phyloP scores from a whole-genome alignment of 1,139 yeast genomes.

The Zhuliangozyma blackwelliae region DNA sequence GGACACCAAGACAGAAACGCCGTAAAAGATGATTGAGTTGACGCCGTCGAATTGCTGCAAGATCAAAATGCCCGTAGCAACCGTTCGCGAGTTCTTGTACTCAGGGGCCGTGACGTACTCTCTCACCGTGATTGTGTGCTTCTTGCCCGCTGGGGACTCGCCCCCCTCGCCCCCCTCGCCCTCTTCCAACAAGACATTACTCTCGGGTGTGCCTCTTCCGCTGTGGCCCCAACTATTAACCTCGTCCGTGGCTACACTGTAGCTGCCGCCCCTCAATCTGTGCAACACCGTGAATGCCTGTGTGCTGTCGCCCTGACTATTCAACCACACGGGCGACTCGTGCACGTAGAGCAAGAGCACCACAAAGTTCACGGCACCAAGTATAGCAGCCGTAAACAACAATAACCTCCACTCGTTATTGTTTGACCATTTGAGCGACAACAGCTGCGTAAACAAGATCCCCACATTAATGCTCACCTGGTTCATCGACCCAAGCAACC shows the following conservation, averaged over 20 bases:
- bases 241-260: conserved; percentile 31
- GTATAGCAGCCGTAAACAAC: conserved; percentile 51
- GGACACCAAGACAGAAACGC: conserved; percentile 72
- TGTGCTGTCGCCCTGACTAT: conserved; percentile 27
- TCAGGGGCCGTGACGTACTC: conserved; percentile 48
- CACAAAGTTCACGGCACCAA: conserved; percentile 49
- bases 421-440: conserved; percentile 68
- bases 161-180: conserved; percentile 11
- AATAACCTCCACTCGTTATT: conserved; percentile 68
- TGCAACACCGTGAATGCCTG: conserved; percentile 36
- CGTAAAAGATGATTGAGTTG: conserved; percentile 87
- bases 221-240: conserved; percentile 32
- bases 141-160: neutral
- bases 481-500: conserved; percentile 81
- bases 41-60: conserved; percentile 93
- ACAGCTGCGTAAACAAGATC: conserved; percentile 68
- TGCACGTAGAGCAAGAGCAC: conserved; percentile 43
- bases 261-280: conserved; percentile 40
- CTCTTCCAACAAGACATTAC: conserved; percentile 12
- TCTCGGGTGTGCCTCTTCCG: conserved; percentile 6
- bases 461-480: conserved; percentile 86
- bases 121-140: conserved; percentile 21
- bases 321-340: conserved; percentile 86
- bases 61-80: conserved; percentile 71
- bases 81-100: conserved; percentile 56